Base-by-base conservation (phyloP, 1,284 basidiomycete genomes). In the Leccinum solheimii region DNA sequence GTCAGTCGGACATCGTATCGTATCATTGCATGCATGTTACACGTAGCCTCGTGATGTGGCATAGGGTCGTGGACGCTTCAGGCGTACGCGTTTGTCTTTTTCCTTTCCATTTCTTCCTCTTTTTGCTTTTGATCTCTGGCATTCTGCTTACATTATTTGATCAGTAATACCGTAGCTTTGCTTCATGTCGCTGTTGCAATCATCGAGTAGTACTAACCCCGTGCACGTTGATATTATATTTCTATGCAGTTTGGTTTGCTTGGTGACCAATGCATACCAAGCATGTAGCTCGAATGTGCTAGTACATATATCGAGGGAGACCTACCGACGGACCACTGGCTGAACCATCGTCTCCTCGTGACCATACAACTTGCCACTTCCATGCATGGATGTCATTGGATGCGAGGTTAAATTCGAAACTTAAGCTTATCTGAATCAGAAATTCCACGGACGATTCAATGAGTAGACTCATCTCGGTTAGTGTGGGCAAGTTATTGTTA, bases 171-270 rank as follows among this genome's bases (percentile, higher is more conserved):
- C 66, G 60, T 62, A 54, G 62, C 56, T 60, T 64, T 68, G 75
- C 75, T 72, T 66, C 65, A 75, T 73, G 70, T 74, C 68, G 65
- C 62, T 27, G 66, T 73, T 63, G 66, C 68, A 72, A 66, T 64
- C 60, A 65, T 71, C 19, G 19, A 63, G 55, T 64, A 62, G 19
- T 61, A 60, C 58, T 38, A 38, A 26, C 36, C 21, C 58, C 40
- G 53, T 65, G 65, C 72, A 65, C 32, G 50, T 23, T 64, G 60
- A 66, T 64, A 64, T 49, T 58, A 65, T 64, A 21, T 53, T 21
- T 50, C 2, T 60, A 61, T 66, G 57, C 38, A 26, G 21, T 61
- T 51, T 55, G 57, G 21, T 61, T 43, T 11, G 21, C n/a, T 34
- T 32, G 48, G 16, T 49, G 51, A 32, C 26, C 9, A 30, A 30